These are phyloP conservation scores for Metschnikowia arizonensis DNA, from an alignment of 805 yeast species.

Conservation along the genomic window DNA sequence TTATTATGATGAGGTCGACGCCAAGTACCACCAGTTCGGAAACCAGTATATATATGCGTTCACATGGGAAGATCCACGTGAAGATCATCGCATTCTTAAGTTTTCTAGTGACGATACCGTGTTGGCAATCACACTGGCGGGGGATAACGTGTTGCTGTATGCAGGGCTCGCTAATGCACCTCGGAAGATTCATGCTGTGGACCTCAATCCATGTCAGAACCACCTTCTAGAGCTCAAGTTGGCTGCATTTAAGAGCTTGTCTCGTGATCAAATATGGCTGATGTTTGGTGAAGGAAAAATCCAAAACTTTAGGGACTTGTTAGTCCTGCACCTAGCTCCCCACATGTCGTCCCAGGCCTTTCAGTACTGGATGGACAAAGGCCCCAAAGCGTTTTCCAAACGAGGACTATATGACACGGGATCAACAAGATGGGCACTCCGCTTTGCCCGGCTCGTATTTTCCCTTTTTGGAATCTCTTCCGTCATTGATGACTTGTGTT, in stretches of 20 bases:
- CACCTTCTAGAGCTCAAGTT: constrained; percentile 75
- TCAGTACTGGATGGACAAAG: constrained; percentile 73
- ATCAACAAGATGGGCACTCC: constrained; percentile 79
- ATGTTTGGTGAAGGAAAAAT: constrained; percentile 74
- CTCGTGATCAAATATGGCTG: constrained; percentile 62
- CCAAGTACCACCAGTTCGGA: constrained; percentile 65
- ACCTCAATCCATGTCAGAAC: constrained; percentile 77
- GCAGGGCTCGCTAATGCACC: constrained; percentile 73
- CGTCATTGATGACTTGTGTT: constrained; percentile 53
- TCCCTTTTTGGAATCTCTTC: constrained; percentile 48
- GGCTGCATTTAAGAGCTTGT: constrained; percentile 56
- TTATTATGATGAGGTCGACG: constrained; percentile 68
- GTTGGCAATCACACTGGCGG: constrained; percentile 81
- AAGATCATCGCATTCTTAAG: constrained; percentile 64
- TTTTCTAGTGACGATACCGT: constrained; percentile 64
- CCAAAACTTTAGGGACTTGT: constrained; percentile 31
- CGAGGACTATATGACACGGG: constrained; percentile 77
- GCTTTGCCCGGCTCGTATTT: constrained; percentile 62
- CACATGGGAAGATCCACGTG: constrained; percentile 89
- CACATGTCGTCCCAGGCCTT: constrained; percentile 75
- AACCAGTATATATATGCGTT: constrained; percentile 82
- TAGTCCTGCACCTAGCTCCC: constrained; percentile 56
- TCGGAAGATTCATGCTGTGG: constrained; percentile 76
- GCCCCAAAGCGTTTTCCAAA: constrained; percentile 56
- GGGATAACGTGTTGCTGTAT: constrained; percentile 74